A percentile compares a stretch with the other conserved stretches of the same genome.
Conservation (phyloP, 495 filamentous ascomycete species). For the Xylaria grammica region DNA sequence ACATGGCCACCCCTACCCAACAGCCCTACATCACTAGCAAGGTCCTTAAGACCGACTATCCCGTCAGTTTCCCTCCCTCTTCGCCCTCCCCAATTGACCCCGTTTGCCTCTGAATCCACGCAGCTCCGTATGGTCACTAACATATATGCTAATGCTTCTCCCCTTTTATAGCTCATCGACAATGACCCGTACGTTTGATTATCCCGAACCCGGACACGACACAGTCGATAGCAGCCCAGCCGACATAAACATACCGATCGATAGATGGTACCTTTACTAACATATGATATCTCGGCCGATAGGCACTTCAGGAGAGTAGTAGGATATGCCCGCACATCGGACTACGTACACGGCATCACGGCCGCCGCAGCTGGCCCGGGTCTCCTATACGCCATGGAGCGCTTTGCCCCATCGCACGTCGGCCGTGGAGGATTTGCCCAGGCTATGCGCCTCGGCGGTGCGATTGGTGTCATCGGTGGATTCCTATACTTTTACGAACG, state of each 20-base stretch:
- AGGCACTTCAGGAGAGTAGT: conserved; percentile 92
- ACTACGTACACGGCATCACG: conserved; percentile 74
- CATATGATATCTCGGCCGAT: conserved; percentile 21
- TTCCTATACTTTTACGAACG: conserved; percentile 81
- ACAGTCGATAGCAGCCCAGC: not conserved
- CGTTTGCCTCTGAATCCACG: no score
- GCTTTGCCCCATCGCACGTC: conserved; percentile 77
- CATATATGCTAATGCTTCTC: conserved; percentile 21
- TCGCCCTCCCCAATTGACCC: conserved; percentile 26
- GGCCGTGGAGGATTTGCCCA: conserved; percentile 79
- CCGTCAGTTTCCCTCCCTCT: conserved; percentile 59
- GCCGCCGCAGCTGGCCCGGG: conserved; percentile 71
- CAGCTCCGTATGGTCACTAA: not conserved
- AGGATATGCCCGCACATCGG: conserved; percentile 79
- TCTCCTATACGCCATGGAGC: conserved; percentile 78
- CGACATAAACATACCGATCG: not conserved
- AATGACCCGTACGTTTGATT: conserved; percentile 82
- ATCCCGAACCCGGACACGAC: not conserved
- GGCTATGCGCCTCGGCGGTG: conserved; percentile 77
- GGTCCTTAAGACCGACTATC: conserved; percentile 75
- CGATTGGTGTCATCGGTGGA: conserved; percentile 73
- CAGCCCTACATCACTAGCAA: conserved; percentile 75
- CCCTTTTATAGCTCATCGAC: conserved; percentile 79
- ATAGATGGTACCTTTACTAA: not conserved
- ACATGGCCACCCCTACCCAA: conserved; percentile 65